Base-by-base conservation (phyloP, 2,329 filamentous ascomycete species). In the Pseudonectria foliicola region DNA sequence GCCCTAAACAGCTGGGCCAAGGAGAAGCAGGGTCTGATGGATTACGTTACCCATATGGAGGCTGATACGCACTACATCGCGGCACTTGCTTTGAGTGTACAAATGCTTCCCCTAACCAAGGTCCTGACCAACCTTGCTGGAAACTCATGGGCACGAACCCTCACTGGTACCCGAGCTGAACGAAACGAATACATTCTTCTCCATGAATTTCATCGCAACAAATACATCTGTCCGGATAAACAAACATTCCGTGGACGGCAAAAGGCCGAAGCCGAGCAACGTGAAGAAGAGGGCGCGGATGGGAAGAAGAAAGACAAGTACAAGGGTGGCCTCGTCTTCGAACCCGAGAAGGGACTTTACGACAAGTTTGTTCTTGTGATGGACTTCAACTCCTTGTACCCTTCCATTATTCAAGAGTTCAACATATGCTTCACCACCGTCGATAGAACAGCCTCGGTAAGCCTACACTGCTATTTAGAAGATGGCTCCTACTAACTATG, bases 341-440 rank as follows among this genome's bases (percentile, higher is more conserved):
- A 98, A 60, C 92, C 92, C 4, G 89, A 96, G 59, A 95, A 90
- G 61, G 92, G 93, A 13, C 74, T 98, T 4, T 98, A 98, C 56
- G 92, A 98, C 72, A 94, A 93, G 64, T 95, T 93, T 60, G 85
- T 98, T 35, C 75, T 98, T 37, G 93, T 98, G 61, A 98, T 98
- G 93, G 92, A 98, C 70, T 98, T 98, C 71, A 98, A 98, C 73
- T 95, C 89, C 52, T 71, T 98, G 43, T 98, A 98, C 54, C 92
- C 92, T 23, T 95, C 87, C 56, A 96, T 98, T 55, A 98, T 98
- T 42, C 93, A 98, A 56, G 93, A 98, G 71, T 98, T 81, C 67
- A 98, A 98, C 63, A 98, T 98, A 50, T 98, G 93, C 68, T 98
- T 98, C 63, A 98, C 92, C 3, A 98, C 93, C 0, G 88, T 98